These are phyloP conservation scores for Epichloe brachyelytri DNA, from an alignment of 2,329 filamentous ascomycete species.

Conservation along the genomic window DNA sequence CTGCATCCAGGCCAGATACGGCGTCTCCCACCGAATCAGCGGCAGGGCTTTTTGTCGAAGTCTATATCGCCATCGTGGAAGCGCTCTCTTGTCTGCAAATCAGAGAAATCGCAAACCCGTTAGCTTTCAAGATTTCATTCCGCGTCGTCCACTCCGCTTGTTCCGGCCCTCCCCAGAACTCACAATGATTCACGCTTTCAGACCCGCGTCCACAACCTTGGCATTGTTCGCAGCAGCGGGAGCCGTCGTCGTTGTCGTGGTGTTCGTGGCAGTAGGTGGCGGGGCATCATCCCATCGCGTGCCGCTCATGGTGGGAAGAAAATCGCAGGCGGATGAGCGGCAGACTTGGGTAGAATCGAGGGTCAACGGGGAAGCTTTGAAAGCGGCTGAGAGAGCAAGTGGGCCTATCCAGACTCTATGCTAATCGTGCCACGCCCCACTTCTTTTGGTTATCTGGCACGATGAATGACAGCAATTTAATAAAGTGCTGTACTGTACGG, in stretches of 20 bases:
- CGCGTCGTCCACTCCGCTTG: not conserved
- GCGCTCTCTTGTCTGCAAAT: conserved; percentile 58
- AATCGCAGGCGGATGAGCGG: conserved; percentile 1
- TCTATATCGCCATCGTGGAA: conserved; percentile 80
- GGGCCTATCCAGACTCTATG: too few species aligned
- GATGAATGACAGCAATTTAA: too few species aligned
- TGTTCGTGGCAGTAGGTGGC: conserved; percentile 8
- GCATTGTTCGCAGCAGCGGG: conserved; percentile 10
- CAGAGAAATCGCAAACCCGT: not conserved
- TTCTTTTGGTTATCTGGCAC: too few species aligned
- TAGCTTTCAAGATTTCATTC: conserved; percentile 2
- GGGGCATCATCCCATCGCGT: conserved; percentile 21
- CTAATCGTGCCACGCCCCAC: too few species aligned
- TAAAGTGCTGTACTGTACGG: too few species aligned
- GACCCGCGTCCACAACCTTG: conserved; percentile 51
- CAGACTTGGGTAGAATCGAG: not conserved
- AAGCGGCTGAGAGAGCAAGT: not conserved
- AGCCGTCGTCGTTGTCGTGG: not conserved
- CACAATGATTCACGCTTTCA: conserved; percentile 70
- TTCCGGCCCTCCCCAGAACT: not conserved
- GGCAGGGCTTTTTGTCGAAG: conserved; percentile 74
- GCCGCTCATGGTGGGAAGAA: conserved; percentile 17
- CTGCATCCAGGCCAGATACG: conserved; percentile 82
- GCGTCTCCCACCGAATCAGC: conserved; percentile 86
- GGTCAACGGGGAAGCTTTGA: conserved; percentile 1